Conservation (phyloP, 176 grass and related monocot species). For the Saccharum spontaneum region DNA sequence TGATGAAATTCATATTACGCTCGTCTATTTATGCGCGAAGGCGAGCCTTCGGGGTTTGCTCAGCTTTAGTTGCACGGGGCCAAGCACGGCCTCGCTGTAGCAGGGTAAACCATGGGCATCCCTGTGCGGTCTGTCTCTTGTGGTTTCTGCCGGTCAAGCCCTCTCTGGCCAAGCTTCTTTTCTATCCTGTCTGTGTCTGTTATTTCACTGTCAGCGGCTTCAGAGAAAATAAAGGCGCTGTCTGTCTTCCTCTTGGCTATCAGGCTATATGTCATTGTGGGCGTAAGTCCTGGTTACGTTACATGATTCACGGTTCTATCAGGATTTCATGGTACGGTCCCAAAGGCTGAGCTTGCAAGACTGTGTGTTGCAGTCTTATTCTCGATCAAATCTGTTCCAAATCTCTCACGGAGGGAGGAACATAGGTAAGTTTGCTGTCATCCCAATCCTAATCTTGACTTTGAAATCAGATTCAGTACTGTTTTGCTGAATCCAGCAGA, state of each 20-base stretch:
- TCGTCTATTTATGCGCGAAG: background rate
- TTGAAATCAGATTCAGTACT: background rate
- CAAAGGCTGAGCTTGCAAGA: background rate
- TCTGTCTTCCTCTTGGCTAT: too few species aligned
- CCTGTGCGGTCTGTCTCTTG: background rate
- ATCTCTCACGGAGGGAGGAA: background rate
- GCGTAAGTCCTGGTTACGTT: background rate
- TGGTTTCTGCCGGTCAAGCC: background rate
- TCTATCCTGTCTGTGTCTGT: background rate
- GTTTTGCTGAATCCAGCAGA: background rate
- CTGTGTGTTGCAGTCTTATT: background rate
- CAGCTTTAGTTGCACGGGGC: background rate
- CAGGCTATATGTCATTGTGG: background rate
- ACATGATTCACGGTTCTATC: background rate
- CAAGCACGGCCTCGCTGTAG: background rate
- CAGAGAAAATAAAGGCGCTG: too few species aligned
- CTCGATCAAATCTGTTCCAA: background rate
- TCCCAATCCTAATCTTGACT: too few species aligned
- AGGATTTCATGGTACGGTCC: background rate
- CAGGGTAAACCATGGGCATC: background rate
- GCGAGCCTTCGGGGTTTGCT: background rate
- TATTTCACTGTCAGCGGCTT: background rate
- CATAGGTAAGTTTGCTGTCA: background rate
- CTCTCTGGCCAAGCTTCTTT: background rate
- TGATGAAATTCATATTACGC: background rate